phyloP scores from a whole-genome alignment of 805 yeast genomes.

The Sporopachydermia quercuum region DNA sequence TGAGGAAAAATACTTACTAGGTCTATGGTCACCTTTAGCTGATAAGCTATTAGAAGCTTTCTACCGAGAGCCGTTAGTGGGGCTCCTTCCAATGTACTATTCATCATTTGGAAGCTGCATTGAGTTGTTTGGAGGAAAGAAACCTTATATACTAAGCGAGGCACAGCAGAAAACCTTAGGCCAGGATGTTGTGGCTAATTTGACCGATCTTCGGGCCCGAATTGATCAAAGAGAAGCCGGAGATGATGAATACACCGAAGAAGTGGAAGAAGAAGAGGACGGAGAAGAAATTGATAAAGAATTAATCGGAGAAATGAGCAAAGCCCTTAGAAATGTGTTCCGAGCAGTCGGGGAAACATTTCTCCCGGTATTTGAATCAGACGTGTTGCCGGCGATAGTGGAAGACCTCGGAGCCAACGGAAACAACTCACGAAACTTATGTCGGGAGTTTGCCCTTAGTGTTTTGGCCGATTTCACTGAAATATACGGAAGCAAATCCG shows the following conservation, averaged over 20 bases:
- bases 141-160: constrained; percentile 30
- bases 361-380: constrained; percentile 44
- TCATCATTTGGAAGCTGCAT: constrained; percentile 53
- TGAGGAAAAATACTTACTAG: constrained; percentile 31
- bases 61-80: constrained; percentile 70
- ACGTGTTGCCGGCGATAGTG: constrained; percentile 46
- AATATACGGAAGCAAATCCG: constrained; percentile 4
- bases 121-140: constrained; percentile 47
- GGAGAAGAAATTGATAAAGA: constrained; percentile 84
- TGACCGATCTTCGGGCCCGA: constrained; percentile 56
- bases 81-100: constrained; percentile 66
- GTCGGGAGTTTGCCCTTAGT: constrained; percentile 66
- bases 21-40: constrained; percentile 57
- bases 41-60: constrained; percentile 54
- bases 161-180: constrained; percentile 43
- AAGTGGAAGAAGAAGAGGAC: constrained; percentile 66
- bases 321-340: constrained; percentile 57
- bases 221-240: constrained; percentile 29
- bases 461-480: constrained; percentile 72
- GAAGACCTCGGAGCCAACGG: constrained; percentile 50
- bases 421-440: constrained; percentile 24
- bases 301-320: constrained; percentile 71
- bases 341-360: constrained; percentile 43
- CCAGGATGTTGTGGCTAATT: constrained; percentile 40
- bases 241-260: constrained; percentile 83